Evolutionary conservation across 768 basidiomycete genomes (phyloP), one percentile per base, ranked within the genome.

Genomic region (Filobasidium wieringae): DNA sequence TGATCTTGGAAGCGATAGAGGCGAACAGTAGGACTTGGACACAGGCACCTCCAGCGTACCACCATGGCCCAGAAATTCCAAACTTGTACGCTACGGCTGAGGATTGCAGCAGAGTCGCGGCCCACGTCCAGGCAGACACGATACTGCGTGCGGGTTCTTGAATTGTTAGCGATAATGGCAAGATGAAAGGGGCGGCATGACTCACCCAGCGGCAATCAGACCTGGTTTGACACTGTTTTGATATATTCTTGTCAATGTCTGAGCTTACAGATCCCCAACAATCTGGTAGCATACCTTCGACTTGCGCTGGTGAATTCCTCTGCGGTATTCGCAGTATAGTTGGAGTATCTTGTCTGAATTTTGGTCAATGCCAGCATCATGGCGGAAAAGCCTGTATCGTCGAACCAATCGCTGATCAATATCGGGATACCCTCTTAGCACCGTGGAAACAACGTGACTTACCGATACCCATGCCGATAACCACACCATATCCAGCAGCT

Each of bases 191-290:
- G 19, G 7, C 51, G 8, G 14, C n/a, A 33, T 17, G 14, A 19
- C 84, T 85, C 22, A 93, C 89, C 91, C 91, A 29, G 87, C 82
- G 0, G 90, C 89, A 58, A 95, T 91, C 43, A 96, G 78, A 12
- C 91, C 91, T 7, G 92, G 88, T 64, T 91, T 91, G 55, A 93
- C 80, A 56, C 84, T 66, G 50, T n/a, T 30, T 26, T 26, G 27
- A n/a, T 29, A 2, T 17, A 7, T 15, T 22, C 29, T 24, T 3
- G 52, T 64, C 34, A 53, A 51, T 29, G 9, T 24, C 14, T 27
- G 17, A 24, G 29, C n/a, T n/a, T 27, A 29, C 33, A 22, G 19
- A 11, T 8, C 17, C n/a, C n/a, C n/a, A n/a, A n/a, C 47, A 41
- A 1, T n/a, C 15, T 15, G 30, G 54, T 30, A 30, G 15, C 65